Conservation (phyloP, 371 early-diverging fungal species). For the Amoeboradix gromovi region DNA sequence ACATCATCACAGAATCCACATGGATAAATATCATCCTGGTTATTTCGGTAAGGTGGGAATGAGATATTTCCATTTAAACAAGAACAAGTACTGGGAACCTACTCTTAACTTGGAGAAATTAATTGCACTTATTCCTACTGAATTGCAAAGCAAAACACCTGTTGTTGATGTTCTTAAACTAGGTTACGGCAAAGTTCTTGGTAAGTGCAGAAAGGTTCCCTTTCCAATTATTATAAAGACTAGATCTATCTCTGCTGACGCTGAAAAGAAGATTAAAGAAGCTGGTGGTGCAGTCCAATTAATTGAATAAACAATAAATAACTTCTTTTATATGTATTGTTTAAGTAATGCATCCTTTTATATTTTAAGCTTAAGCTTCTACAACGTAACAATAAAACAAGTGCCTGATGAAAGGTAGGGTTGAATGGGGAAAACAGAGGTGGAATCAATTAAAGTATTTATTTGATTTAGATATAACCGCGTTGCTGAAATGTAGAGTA, state of each 20-base stretch:
- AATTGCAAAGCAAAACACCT: conserved; percentile 10
- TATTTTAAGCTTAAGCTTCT: too few relatives aligned
- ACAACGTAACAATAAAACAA: too few relatives aligned
- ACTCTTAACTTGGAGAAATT: conserved; percentile 75
- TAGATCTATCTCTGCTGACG: conserved; percentile 67
- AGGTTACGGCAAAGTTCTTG: conserved; percentile 91
- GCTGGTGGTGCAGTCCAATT: conserved; percentile 78
- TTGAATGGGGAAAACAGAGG: too few relatives aligned
- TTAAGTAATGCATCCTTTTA: too few relatives aligned
- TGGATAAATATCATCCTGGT: conserved; percentile 99
- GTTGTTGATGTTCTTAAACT: conserved; percentile 13
- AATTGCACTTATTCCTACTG: conserved; percentile 75
- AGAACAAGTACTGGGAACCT: conserved; percentile 59
- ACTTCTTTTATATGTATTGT: too few relatives aligned
- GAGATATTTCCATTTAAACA: conserved; percentile 92
- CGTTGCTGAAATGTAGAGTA: too few relatives aligned
- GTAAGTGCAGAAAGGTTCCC: conserved; percentile 63
- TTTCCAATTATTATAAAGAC: conserved; percentile 94
- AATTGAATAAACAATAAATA: conserved; percentile 24
- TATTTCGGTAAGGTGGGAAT: conserved; percentile 99
- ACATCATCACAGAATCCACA: conserved; percentile 97
- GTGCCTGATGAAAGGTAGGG: too few relatives aligned
- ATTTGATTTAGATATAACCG: too few relatives aligned
- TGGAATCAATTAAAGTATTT: too few relatives aligned
- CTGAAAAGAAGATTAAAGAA: conserved; percentile 93